These are phyloP conservation scores for Circinella umbellata DNA, from an alignment of 371 early-diverging fungal genomes.

Conservation along the genomic window DNA sequence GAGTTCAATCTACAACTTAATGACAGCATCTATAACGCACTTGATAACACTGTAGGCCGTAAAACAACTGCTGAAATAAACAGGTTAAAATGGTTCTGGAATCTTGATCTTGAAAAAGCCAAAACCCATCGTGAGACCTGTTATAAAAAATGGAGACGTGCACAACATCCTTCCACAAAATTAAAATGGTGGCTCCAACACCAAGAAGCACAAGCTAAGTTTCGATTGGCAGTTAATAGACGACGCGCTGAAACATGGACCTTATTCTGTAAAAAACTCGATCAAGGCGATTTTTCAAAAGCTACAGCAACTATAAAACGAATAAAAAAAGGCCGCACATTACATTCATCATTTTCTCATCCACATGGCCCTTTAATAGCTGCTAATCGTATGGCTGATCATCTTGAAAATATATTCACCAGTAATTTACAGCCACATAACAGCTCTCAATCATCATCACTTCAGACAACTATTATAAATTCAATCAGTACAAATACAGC, in stretches of 20 bases:
- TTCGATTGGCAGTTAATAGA: background rate
- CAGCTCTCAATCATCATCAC: background rate
- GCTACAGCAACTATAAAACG: slow-evolving; percentile 18
- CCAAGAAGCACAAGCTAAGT: slow-evolving; percentile 19
- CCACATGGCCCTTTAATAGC: slow-evolving; percentile 13
- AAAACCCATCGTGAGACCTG: background rate
- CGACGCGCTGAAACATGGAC: slow-evolving; percentile 23
- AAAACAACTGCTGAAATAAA: background rate
- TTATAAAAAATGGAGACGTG: slow-evolving; percentile 23
- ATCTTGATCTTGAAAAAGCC: background rate
- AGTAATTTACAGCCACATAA: no score
- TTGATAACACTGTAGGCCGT: slow-evolving; percentile 12
- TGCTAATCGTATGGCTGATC: slow-evolving; percentile 12
- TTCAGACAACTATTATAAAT: no score
- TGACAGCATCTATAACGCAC: slow-evolving; percentile 9
- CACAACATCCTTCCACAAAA: slow-evolving; percentile 1
- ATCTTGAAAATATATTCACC: background rate
- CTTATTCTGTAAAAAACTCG: slow-evolving; percentile 12
- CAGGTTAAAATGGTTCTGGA: slow-evolving; percentile 19
- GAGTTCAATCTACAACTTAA: background rate
- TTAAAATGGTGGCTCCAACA: slow-evolving; percentile 17
- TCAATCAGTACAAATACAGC: no score
- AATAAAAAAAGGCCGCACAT: background rate
- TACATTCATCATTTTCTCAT: slow-evolving; percentile 13
- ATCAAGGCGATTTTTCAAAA: slow-evolving; percentile 2